phyloP scores from a whole-genome alignment of 1,139 yeast species.

The Nematodospora anomalae region DNA sequence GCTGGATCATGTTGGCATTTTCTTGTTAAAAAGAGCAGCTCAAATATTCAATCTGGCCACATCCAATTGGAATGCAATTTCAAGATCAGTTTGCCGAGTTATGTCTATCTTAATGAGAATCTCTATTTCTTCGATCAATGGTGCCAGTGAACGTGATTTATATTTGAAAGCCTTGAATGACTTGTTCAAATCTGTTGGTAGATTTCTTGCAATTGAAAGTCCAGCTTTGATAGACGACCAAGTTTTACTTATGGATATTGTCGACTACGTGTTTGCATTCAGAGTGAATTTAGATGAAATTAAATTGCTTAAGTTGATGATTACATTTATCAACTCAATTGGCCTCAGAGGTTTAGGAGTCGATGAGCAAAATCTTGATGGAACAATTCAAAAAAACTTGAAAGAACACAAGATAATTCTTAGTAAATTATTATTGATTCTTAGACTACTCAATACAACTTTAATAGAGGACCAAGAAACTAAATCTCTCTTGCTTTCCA shows the following conservation, averaged over 20 bases:
- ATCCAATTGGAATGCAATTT: slow-evolving; percentile 59
- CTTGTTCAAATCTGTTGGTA: slow-evolving; percentile 43
- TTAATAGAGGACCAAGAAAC: slow-evolving; percentile 36
- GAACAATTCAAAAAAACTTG: slow-evolving; percentile 23
- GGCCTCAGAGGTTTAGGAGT: slow-evolving; percentile 56
- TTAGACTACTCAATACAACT: slow-evolving; percentile 54
- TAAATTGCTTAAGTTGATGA: slow-evolving; percentile 39
- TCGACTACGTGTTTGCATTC: slow-evolving; percentile 54
- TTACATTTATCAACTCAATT: slow-evolving; percentile 48
- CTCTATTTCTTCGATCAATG: slow-evolving; percentile 30
- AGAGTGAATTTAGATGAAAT: slow-evolving; percentile 38
- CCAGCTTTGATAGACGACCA: slow-evolving; percentile 59
- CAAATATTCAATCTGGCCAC: slow-evolving; percentile 50
- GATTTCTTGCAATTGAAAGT: slow-evolving; percentile 49
- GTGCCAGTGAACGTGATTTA: slow-evolving; percentile 21
- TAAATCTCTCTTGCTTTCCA: slow-evolving; percentile 47
- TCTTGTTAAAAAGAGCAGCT: slow-evolving; percentile 47
- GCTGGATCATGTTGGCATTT: slow-evolving; percentile 53
- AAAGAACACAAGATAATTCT: slow-evolving; percentile 57
- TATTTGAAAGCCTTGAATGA: slow-evolving; percentile 32
- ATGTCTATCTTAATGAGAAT: slow-evolving; percentile 51
- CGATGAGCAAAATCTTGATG: slow-evolving; percentile 31
- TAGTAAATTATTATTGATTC: slow-evolving; percentile 58
- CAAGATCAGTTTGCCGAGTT: slow-evolving; percentile 64
- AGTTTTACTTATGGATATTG: slow-evolving; percentile 53